phyloP scores from a whole-genome alignment of 2,329 filamentous ascomycete genomes.

The Ceratocystis harringtonii region DNA sequence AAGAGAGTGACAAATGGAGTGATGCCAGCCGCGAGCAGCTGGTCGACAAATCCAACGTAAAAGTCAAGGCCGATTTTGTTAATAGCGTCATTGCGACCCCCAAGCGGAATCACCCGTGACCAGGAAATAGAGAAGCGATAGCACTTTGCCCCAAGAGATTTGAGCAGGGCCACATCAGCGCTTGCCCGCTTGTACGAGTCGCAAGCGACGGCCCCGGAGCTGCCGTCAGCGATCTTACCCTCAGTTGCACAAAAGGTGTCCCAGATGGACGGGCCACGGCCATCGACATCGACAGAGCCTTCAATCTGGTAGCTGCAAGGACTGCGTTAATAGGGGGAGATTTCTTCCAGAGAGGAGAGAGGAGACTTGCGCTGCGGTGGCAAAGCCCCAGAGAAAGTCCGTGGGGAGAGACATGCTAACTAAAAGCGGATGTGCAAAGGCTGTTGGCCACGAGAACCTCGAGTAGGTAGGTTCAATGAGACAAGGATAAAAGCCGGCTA shows the following conservation, averaged over 20 bases:
- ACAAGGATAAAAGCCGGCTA: background rate
- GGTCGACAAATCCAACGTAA: slow-evolving; percentile 66
- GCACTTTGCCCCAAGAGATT: slow-evolving; percentile 53
- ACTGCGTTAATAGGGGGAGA: background rate
- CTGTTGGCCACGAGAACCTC: background rate
- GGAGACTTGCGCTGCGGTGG: slow-evolving; percentile 51
- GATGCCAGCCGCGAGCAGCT: slow-evolving; percentile 61
- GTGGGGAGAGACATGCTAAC: slow-evolving; percentile 42
- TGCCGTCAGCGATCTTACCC: slow-evolving; percentile 69
- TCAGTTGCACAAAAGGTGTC: slow-evolving; percentile 71
- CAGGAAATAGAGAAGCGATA: slow-evolving; percentile 80
- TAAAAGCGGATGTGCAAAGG: background rate
- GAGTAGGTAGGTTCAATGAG: background rate
- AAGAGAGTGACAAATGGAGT: slow-evolving; percentile 68
- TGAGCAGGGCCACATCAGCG: slow-evolving; percentile 65
- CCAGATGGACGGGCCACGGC: slow-evolving; percentile 73
- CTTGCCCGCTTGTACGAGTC: slow-evolving; percentile 71
- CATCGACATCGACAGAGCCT: slow-evolving; percentile 58
- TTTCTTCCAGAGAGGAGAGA: background rate
- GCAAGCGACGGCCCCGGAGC: slow-evolving; percentile 62
- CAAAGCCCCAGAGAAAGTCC: slow-evolving; percentile 68
- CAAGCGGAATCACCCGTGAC: slow-evolving; percentile 74
- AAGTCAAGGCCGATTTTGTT: slow-evolving; percentile 65
- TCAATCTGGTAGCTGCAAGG: slow-evolving; percentile 67
- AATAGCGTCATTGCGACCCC: slow-evolving; percentile 65